phyloP scores from a whole-genome alignment of 2,329 filamentous ascomycete species.

The Aureobasidium musti region DNA sequence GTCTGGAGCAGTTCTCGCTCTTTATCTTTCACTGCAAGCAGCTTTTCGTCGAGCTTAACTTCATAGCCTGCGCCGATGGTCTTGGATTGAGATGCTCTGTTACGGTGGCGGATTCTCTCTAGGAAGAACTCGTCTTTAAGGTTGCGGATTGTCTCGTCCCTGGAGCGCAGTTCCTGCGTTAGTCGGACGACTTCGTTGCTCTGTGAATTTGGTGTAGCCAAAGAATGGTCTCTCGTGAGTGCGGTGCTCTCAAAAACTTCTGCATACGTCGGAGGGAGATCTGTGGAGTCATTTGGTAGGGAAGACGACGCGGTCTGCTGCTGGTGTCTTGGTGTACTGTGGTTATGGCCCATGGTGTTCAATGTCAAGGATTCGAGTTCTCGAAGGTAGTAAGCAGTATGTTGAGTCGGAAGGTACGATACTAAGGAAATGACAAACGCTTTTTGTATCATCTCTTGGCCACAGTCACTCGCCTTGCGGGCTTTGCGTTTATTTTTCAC shows the following conservation, averaged over 20 bases:
- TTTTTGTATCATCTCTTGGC: background rate
- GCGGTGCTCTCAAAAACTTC: background rate
- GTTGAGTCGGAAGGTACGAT: background rate
- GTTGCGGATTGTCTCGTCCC: background rate
- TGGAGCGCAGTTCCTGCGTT: background rate
- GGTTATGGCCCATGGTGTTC: background rate
- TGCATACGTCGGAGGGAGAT: background rate
- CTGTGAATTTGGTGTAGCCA: background rate
- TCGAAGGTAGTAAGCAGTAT: background rate
- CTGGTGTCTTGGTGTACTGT: background rate
- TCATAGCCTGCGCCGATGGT: background rate
- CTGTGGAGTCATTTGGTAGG: background rate
- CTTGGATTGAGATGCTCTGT: background rate
- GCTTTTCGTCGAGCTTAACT: background rate
- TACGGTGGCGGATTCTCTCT: accelerated
- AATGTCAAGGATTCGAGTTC: background rate
- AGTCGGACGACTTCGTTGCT: background rate
- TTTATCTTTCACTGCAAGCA: background rate
- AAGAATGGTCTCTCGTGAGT: background rate
- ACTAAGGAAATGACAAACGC: background rate
- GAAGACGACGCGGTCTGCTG: background rate
- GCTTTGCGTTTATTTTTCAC: background rate
- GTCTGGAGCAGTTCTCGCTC: background rate
- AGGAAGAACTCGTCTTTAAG: background rate
- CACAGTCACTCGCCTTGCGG: background rate